A percentile compares a stretch with the other conserved stretches of the same genome.
phyloP scores from a whole-genome alignment of 768 basidiomycete genomes.

The Leccinellum rugosiceps region DNA sequence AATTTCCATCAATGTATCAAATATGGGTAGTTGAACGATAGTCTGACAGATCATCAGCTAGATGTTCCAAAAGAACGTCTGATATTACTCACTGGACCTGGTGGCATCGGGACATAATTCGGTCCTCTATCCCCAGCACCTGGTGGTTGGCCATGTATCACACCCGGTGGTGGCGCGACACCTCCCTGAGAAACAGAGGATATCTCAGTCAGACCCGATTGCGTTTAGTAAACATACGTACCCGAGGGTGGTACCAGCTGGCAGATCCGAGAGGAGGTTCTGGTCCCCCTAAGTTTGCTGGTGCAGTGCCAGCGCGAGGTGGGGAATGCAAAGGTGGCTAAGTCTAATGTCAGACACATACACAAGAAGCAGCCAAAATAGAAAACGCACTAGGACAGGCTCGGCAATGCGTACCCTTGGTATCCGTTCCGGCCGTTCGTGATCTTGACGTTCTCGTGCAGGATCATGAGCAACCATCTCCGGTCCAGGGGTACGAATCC shows the following conservation, averaged over 20 bases:
- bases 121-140: conserved; percentile 27
- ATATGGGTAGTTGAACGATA: conserved; percentile 60
- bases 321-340: conserved; percentile 23
- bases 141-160: conserved; percentile 20
- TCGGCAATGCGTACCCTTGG: conserved; percentile 25
- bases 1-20: conserved; percentile 68
- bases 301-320: conserved; percentile 25
- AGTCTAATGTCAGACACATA: conserved; percentile 4
- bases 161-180: conserved; percentile 25
- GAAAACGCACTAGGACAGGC: conserved; percentile 18
- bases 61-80: not conserved
- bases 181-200: conserved; percentile 14
- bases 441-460: conserved; percentile 16
- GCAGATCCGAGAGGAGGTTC: conserved; percentile 13
- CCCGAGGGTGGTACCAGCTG: conserved; percentile 27
- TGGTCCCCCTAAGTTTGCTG: conserved; percentile 14
- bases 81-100: conserved; percentile 47
- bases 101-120: conserved; percentile 44
- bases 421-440: conserved; percentile 19
- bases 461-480: not conserved
- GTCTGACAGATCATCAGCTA: conserved; percentile 38
- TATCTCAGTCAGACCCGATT: not conserved
- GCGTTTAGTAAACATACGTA: conserved; percentile 5
- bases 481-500: conserved; percentile 6
- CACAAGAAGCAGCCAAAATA: not conserved